Evolutionary conservation across 2,329 filamentous ascomycete genomes (phyloP).

Genomic region (Sarocladium oryzae): DNA sequence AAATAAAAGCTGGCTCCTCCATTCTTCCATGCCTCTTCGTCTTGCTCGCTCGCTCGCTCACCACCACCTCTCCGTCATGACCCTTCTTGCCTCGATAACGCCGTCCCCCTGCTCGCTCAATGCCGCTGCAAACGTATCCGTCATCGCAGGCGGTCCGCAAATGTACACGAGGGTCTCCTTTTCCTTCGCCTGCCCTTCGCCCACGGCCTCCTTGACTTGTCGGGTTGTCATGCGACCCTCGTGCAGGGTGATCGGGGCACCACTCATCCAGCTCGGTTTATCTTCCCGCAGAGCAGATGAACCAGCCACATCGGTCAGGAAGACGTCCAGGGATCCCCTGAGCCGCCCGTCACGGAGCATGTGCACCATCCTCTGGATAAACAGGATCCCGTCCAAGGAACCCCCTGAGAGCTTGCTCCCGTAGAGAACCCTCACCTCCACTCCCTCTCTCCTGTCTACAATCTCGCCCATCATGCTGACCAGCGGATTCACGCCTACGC

Average conservation of each 20-base stretch:
- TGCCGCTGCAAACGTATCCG: conserved; percentile 54
- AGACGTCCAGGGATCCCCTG: conserved; percentile 37
- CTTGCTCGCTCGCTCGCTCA: conserved; percentile 20
- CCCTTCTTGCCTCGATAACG: conserved; percentile 37
- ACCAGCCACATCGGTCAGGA: conserved; percentile 32
- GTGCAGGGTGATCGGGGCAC: conserved; percentile 14
- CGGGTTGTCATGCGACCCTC: conserved; percentile 34
- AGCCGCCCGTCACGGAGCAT: conserved; percentile 33
- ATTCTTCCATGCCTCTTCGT: neutral
- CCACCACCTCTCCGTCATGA: conserved; percentile 62
- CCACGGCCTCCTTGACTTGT: conserved; percentile 36
- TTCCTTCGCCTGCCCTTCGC: conserved; percentile 19
- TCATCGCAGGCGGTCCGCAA: conserved; percentile 64
- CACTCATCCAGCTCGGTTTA: neutral
- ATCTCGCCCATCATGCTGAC: conserved; percentile 66
- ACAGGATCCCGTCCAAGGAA: conserved; percentile 36
- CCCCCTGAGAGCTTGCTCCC: conserved; percentile 35
- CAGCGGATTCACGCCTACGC: conserved; percentile 76
- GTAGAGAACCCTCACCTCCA: conserved; percentile 58
- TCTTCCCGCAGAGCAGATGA: neutral
- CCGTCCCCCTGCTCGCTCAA: conserved; percentile 27
- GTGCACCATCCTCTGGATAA: conserved; percentile 39
- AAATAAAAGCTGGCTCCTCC: no score
- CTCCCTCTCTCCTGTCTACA: conserved; percentile 22
- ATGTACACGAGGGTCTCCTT: conserved; percentile 49